These are phyloP conservation scores for Mycena galericulata DNA, from an alignment of 768 basidiomycete species.

Conservation along the genomic window DNA sequence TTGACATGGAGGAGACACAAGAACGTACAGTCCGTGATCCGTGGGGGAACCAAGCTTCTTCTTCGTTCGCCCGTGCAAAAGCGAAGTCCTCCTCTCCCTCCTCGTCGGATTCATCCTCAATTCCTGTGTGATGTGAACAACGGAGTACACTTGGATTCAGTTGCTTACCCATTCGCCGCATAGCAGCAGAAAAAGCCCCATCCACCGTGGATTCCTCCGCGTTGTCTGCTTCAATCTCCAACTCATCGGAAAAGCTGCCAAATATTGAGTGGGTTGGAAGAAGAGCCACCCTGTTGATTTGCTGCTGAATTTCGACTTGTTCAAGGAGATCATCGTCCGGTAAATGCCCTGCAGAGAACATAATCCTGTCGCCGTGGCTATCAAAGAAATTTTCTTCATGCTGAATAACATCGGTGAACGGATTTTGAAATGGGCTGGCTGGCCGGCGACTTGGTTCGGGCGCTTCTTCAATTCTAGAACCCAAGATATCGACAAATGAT, in stretches of 20 bases:
- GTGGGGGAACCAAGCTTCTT: neutral
- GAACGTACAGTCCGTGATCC: conserved; percentile 12
- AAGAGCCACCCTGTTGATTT: neutral
- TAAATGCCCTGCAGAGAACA: conserved; percentile 3
- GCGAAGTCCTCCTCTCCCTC: conserved; percentile 8
- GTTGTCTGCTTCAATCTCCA: neutral
- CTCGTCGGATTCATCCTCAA: conserved; percentile 13
- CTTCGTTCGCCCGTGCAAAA: neutral
- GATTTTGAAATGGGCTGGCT: neutral
- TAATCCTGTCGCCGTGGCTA: neutral
- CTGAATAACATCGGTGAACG: neutral
- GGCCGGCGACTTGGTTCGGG: neutral
- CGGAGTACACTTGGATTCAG: neutral
- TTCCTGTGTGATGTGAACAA: neutral
- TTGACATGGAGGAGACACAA: neutral
- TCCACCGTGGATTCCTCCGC: neutral
- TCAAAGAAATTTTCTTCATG: neutral
- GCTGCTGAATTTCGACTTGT: neutral
- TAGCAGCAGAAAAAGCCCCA: neutral
- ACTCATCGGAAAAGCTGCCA: conserved; percentile 1
- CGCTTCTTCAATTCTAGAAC: neutral
- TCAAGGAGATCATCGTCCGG: neutral
- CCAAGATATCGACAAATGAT: conserved; percentile 6
- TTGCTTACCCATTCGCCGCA: conserved; percentile 9
- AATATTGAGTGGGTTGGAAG: neutral